Conservation (phyloP, 495 filamentous ascomycete genomes). For the Penicillium arizonense region DNA sequence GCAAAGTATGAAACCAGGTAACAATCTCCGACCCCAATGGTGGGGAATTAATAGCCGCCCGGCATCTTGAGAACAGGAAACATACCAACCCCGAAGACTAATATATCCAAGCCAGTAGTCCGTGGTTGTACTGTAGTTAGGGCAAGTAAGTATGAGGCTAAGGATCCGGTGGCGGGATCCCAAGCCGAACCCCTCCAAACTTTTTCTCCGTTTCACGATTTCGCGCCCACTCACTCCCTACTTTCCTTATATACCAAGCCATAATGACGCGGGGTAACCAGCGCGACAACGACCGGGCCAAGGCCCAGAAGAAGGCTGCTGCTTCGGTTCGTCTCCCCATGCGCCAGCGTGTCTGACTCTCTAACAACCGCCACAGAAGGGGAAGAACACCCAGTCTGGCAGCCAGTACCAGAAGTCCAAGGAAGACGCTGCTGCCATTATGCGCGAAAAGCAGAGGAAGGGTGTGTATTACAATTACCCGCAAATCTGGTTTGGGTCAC, state of each 20-base stretch:
- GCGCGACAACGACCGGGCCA: conserved; percentile 83
- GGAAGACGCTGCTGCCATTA: conserved; percentile 75
- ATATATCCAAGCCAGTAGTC: background rate
- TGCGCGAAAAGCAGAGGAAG: conserved; percentile 85
- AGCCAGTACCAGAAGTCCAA: conserved; percentile 69
- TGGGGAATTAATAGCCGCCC: conserved; percentile 2
- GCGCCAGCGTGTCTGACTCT: background rate
- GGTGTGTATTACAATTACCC: conserved; percentile 48
- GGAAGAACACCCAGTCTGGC: conserved; percentile 57
- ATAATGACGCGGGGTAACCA: conserved; percentile 91
- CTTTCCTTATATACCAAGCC: background rate
- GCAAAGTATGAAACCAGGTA: conserved; percentile 2
- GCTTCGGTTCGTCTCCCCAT: conserved; percentile 30
- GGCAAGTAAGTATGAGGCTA: too few species aligned
- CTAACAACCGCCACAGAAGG: conserved; percentile 54
- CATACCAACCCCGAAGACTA: background rate
- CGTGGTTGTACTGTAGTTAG: too few species aligned
- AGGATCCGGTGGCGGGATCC: too few species aligned
- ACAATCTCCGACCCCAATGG: conserved; percentile 18
- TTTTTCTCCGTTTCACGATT: conserved; percentile 4
- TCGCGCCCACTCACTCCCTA: background rate
- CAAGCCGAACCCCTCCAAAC: conserved; percentile 7
- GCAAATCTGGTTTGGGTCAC: too few species aligned
- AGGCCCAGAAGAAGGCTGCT: conserved; percentile 66
- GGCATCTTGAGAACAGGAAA: background rate